phyloP scores from a whole-genome alignment of 148 eudicot species.

The Amaranthus hypochondriacus region DNA sequence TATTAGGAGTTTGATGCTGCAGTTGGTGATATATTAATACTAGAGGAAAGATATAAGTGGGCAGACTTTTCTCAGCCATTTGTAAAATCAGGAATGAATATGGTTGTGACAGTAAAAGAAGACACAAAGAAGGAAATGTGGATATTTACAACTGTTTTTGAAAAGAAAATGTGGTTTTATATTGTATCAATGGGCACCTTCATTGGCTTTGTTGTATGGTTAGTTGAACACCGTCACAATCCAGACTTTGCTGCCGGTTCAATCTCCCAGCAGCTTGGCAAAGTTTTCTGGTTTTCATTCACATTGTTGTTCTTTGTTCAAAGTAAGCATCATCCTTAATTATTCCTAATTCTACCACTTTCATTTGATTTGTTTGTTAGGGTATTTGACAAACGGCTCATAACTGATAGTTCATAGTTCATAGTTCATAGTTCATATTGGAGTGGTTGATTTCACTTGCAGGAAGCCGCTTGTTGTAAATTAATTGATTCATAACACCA shows the following conservation, averaged over 20 bases:
- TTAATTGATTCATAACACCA: too few relatives aligned
- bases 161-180: constrained; percentile 35
- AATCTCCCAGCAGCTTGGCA: constrained; percentile 17
- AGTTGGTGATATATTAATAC: constrained; percentile 14
- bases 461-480: too few relatives aligned
- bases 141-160: constrained; percentile 30
- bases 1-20: constrained; percentile 19
- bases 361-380: too few relatives aligned
- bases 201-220: constrained; percentile 37
- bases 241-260: constrained; percentile 21
- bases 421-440: too few relatives aligned
- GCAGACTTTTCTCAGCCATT: constrained; percentile 29
- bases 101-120: constrained; percentile 19
- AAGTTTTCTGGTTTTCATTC: constrained; percentile 39
- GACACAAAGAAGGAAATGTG: constrained; percentile 24
- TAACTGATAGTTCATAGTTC: too few relatives aligned
- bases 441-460: too few relatives aligned
- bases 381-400: too few relatives aligned
- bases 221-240: constrained; percentile 26
- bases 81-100: constrained; percentile 22
- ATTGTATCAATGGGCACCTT: constrained; percentile 27
- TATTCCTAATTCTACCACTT: too few relatives aligned
- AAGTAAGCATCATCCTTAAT: constrained; percentile 18
- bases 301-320: constrained; percentile 35
- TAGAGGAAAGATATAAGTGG: constrained; percentile 25